Base-by-base conservation (phyloP, 2,329 filamentous ascomycete genomes). In the Dactylellina drechsleri region DNA sequence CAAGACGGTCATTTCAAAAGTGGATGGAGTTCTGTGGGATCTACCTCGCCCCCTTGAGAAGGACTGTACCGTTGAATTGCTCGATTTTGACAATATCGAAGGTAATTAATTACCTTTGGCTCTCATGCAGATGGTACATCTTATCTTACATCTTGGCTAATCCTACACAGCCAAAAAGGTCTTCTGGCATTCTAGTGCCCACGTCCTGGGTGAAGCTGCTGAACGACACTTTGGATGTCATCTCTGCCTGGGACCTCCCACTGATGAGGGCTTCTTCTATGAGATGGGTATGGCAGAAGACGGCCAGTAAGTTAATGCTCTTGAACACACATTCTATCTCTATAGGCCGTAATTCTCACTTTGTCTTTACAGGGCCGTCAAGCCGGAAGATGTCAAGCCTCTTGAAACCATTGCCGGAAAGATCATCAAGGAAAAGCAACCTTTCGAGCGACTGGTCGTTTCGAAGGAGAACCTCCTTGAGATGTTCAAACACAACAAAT, bases 401-500 rank as follows among this genome's bases (percentile, higher is more conserved):
- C 85, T 98, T 18, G 93, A 97, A 83, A 89, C 86, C 74, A 89
- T 93, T 77, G 92, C 93, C 31, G 86, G 87, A 80, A 91, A 89
- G 81, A 93, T 95, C 77, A 92, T 96, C 83, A 97, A 97, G 86
- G 93, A 97, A 84, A 97, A 96, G 86, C 94, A 98, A 83, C 90
- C 90, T 60, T 98, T 98, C 81, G 91, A 97, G 85, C 89, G 95
- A 73, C 85, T 98, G 56, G 91, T 91, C 77, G 87, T 97, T 81
- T 91, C 91, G 78, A 98, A 98, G 84, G 91, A 94, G 65, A 90
- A 98, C 78, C 86, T 98, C 59, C 87, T 95, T 61, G 92, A 97
- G 82, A 97, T 98, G 92, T 98, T 98, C 85, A 88, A 89, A 79
- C 96, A 96, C 86, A 97, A 96, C 87, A 95, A 95, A 82, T 98